Base-by-base conservation (phyloP, 2,329 filamentous ascomycete species). In the Fusarium anguioides region DNA sequence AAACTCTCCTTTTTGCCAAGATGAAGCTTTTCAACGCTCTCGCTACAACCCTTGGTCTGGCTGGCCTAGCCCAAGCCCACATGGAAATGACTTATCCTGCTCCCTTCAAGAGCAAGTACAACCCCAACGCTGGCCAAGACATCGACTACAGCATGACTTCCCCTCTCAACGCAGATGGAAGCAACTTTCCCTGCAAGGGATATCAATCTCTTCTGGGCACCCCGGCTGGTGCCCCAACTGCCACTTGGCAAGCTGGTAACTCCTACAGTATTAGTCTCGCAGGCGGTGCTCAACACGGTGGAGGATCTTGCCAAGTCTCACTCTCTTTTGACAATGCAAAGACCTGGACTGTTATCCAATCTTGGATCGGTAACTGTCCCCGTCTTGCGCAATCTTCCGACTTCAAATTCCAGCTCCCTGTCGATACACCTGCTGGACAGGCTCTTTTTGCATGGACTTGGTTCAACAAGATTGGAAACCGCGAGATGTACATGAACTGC, bases 401-500 rank as follows among this genome's bases (percentile, higher is more conserved):
- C 50, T 92, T 90, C 77, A 77, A 83, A 64, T 94, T 94, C 76
- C 85, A 81, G 17, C 80, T 94, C 17, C 91, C 91, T 4, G 76
- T 73, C 77, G 64, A 67, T 6, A 68, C 64, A 5, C 64, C 64
- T 5, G 48, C 27, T 57, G 81, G 77, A 77, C 84, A 88, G n/a
- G 89, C 88, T 49, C 75, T 94, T 24, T 85, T 94, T 42, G 87
- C 88, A 21, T 94, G 92, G 92, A 89, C 87, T 17, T 92, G 89
- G 90, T 89, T 91, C 79, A 93, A 93, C 81, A 82, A 87, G 67
- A 79, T 91, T 33, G 91, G 92, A 21, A 93, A 93, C 78, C 85
- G 91, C 45, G 91, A 94, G 76, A 91, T 91, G 86, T 96, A 95
- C 83, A 93, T 93, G 89, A 92, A 93, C 79, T 95, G 92, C 74